phyloP scores from a whole-genome alignment of 176 grass and related monocot genomes.

The Paspalum notatum region DNA sequence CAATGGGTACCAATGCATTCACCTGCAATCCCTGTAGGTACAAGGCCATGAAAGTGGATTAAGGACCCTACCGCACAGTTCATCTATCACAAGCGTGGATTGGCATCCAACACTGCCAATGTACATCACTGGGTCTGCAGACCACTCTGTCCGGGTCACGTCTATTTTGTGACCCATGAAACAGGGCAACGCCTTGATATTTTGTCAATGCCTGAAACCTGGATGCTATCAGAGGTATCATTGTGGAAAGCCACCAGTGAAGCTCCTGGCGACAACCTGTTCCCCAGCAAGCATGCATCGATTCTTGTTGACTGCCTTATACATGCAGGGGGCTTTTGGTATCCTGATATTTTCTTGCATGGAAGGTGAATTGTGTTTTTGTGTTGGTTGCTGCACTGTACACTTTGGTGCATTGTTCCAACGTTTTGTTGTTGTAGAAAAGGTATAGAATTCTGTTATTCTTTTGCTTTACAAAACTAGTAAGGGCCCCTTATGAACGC shows the following conservation, averaged over 20 bases:
- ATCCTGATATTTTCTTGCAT: background rate
- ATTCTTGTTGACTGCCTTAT: background rate
- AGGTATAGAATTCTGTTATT: background rate
- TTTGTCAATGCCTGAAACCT: background rate
- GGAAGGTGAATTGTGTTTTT: slow-evolving; percentile 22
- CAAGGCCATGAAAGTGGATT: slow-evolving; percentile 76
- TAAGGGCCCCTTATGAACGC: no score
- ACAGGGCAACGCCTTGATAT: background rate
- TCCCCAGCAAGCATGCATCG: background rate
- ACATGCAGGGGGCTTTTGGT: background rate
- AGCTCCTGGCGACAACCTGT: background rate
- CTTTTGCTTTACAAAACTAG: background rate
- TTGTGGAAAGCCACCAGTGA: background rate
- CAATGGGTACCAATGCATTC: slow-evolving; percentile 15
- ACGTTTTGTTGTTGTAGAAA: slow-evolving; percentile 27
- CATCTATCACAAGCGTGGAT: slow-evolving; percentile 78
- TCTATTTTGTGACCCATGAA: slow-evolving; percentile 67
- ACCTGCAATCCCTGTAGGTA: slow-evolving; percentile 53
- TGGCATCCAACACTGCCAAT: slow-evolving; percentile 85
- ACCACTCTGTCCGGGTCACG: slow-evolving; percentile 89
- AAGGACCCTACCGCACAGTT: slow-evolving; percentile 73
- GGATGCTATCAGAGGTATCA: background rate
- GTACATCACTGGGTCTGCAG: slow-evolving; percentile 86
- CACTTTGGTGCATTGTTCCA: background rate
- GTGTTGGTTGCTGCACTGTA: slow-evolving; percentile 6